Evolutionary conservation across 768 basidiomycete species (phyloP), one percentile per base, ranked within the genome.

Genomic region (Leucogyrophana mollusca): DNA sequence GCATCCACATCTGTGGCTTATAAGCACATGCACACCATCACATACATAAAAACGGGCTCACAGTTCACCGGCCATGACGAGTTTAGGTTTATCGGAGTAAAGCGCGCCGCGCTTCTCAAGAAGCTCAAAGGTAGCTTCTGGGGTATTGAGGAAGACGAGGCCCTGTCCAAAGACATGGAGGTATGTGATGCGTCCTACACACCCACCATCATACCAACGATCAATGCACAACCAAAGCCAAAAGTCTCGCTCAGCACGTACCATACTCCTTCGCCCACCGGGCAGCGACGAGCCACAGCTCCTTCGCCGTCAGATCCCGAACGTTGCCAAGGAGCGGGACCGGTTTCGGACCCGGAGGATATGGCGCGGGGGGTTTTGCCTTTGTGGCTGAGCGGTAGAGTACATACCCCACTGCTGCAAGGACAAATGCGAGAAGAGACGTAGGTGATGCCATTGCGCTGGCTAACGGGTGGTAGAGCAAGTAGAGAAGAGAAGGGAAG

Each of bases 31-130:
- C n/a, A n/a, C 34, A 25, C 9, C 30, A 4, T 34, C n/a, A 38
- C 27, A 7, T 34, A 11, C 4, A 4, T 13, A 13, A 23, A 40
- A 14, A 14, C 16, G 14, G 4, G 79, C 83, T 57, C 56, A 87
- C 77, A 88, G 69, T 42, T 90, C 85, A 18, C 82, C 80, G 11
- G 68, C 70, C 87, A 90, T 89, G 35, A 84, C 71, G 18, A 87
- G 67, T 20, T 69, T 66, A 0, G 85, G 85, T 60, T 84, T 86
- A 66, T 89, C 88, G 7, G 87, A 82, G 61, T 89, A 90, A 22
- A 87, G 81, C 8, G 76, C 67, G 6, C 86, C 84, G 23, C 79
- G 76, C 57, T 79, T 84, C 45, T 90, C 87, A 52, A 91, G 67
- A 45, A 91, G 64, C 27, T 88, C 87, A 32, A 71, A 68, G 0